These are phyloP conservation scores for Yueomyces sinensis DNA, from an alignment of 805 yeast species.

Conservation along the genomic window DNA sequence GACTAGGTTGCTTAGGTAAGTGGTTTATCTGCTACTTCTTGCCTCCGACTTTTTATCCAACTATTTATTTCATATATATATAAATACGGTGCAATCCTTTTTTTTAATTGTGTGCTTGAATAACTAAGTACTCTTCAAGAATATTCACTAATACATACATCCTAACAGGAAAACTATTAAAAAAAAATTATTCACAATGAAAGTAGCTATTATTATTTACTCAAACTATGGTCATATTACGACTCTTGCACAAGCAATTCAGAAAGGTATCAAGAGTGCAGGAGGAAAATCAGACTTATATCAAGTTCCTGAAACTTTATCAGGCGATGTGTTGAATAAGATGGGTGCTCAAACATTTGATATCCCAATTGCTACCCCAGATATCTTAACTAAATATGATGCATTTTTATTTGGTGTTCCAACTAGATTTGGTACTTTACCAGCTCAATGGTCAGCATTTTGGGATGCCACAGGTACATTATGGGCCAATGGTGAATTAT, in stretches of 20 bases:
- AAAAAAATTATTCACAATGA: constrained; percentile 2
- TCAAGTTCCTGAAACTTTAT: constrained; percentile 67
- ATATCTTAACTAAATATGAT: constrained; percentile 48
- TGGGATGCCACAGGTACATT: constrained; percentile 68
- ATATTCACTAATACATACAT: too few species aligned
- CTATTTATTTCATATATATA: too few species aligned
- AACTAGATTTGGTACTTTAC: constrained; percentile 63
- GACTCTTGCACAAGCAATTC: constrained; percentile 50
- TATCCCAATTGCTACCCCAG: constrained; percentile 43
- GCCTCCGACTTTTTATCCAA: too few species aligned
- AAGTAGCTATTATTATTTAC: constrained; percentile 44
- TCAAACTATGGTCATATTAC: constrained; percentile 71
- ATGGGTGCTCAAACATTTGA: constrained; percentile 54
- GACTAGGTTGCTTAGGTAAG: too few species aligned
- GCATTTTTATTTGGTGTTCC: constrained; percentile 71
- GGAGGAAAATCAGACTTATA: constrained; percentile 58
- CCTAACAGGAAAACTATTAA: too few species aligned
- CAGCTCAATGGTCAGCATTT: constrained; percentile 65
- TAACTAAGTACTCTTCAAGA: too few species aligned
- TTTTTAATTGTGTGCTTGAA: too few species aligned
- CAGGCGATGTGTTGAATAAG: constrained; percentile 38
- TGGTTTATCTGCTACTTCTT: too few species aligned
- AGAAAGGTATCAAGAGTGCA: constrained; percentile 54
- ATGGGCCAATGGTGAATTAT: constrained; percentile 58
- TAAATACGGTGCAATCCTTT: too few species aligned